These are phyloP conservation scores for Pisolithus orientalis DNA, from an alignment of 768 basidiomycete species.

Conservation along the genomic window DNA sequence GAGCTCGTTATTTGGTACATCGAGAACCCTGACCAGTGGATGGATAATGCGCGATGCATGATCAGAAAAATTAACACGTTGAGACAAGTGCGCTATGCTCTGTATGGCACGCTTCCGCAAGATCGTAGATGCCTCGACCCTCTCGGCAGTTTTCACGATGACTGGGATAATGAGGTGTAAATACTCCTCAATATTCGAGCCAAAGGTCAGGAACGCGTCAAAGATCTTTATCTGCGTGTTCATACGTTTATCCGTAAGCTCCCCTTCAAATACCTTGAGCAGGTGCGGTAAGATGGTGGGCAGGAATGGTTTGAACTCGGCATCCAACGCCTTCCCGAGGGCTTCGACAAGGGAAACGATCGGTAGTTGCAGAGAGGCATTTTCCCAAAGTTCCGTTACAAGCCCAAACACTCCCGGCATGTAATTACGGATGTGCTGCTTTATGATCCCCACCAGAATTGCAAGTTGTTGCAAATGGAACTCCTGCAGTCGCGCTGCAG, in stretches of 20 bases:
- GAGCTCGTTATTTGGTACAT: constrained; percentile 68
- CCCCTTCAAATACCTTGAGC: constrained; percentile 88
- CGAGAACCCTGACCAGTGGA: constrained; percentile 84
- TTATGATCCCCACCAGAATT: constrained; percentile 92
- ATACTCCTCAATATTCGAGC: constrained; percentile 95
- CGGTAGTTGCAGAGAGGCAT: constrained; percentile 74
- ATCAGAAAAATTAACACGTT: constrained; percentile 94
- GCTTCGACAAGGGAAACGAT: constrained; percentile 91
- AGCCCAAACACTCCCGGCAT: constrained; percentile 79
- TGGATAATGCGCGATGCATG: constrained; percentile 97
- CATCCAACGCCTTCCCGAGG: constrained; percentile 87
- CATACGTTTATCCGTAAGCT: constrained; percentile 71
- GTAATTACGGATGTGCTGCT: constrained; percentile 93
- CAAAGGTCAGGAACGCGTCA: constrained; percentile 92
- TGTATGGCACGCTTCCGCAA: constrained; percentile 87
- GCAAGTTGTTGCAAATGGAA: constrained; percentile 94
- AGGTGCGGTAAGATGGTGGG: constrained; percentile 85
- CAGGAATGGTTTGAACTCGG: constrained; percentile 95
- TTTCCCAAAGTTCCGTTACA: constrained; percentile 90
- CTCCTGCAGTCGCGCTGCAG: constrained; percentile 79
- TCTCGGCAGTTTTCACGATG: constrained; percentile 87
- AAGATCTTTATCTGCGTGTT: constrained; percentile 85
- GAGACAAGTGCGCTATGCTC: constrained; percentile 85
- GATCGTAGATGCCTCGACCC: constrained; percentile 61
- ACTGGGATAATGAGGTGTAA: constrained; percentile 94